phyloP scores from a whole-genome alignment of 2,329 filamentous ascomycete genomes.

The Bimuria novae-zelandiae region DNA sequence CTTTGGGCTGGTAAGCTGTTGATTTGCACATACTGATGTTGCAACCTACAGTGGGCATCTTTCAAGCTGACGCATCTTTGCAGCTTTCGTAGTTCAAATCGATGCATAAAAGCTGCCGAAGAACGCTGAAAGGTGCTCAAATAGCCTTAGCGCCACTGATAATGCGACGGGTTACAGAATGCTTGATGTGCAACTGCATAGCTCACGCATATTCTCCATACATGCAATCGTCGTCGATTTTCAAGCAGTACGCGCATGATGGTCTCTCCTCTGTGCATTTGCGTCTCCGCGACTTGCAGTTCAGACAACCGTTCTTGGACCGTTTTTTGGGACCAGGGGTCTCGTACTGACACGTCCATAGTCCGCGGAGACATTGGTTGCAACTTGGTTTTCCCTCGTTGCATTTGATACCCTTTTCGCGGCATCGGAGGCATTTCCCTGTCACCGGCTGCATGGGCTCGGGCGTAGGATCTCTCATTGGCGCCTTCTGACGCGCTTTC shows the following conservation, averaged over 20 bases:
- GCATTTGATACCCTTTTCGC: conserved; percentile 40
- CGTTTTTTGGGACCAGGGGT: conserved; percentile 23
- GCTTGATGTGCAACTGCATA: not conserved
- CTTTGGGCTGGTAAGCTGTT: too few relatives aligned
- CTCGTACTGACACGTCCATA: conserved; percentile 39
- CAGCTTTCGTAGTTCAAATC: too few relatives aligned
- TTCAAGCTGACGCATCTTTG: too few relatives aligned
- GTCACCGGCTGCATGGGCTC: conserved; percentile 15
- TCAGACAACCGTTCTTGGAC: conserved; percentile 36
- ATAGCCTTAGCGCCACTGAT: too few relatives aligned
- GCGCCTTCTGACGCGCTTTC: conserved; percentile 18
- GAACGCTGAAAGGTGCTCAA: too few relatives aligned
- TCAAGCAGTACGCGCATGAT: conserved; percentile 35
- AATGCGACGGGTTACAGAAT: not conserved
- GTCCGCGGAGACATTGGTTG: conserved; percentile 34
- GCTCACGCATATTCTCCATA: conserved; percentile 28
- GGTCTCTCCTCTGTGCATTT: conserved; percentile 41
- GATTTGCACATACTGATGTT: too few relatives aligned
- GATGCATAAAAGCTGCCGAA: too few relatives aligned
- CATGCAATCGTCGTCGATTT: conserved; percentile 33
- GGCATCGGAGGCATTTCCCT: conserved; percentile 24
- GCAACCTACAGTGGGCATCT: not conserved
- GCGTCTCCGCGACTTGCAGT: conserved; percentile 34
- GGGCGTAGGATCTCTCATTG: conserved; percentile 7
- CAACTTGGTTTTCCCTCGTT: conserved; percentile 36